Evolutionary conservation across 2,329 filamentous ascomycete genomes (phyloP).

Genomic region (Daldinia eschscholtzii): DNA sequence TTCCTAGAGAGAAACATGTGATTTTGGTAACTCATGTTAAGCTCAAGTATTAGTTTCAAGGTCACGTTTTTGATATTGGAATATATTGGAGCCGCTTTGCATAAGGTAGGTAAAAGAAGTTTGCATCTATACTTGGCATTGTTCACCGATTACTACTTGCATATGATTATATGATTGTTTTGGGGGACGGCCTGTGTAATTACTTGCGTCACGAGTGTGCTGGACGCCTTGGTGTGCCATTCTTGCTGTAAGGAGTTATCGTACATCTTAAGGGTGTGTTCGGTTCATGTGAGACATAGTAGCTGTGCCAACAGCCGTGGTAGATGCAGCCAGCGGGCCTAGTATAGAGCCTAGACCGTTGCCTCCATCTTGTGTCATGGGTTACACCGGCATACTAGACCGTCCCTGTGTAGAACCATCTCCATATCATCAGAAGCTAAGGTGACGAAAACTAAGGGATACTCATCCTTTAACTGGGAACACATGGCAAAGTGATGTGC

Average conservation of each 20-base stretch:
- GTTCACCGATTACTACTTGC: conserved; percentile 29
- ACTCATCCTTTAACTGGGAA: conserved; percentile 5
- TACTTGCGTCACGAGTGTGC: conserved; percentile 32
- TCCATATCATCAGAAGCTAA: conserved; percentile 3
- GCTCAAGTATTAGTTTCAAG: conserved; percentile 16
- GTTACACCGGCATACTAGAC: conserved; percentile 14
- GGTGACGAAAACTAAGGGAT: conserved; percentile 5
- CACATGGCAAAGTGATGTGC: conserved; percentile 7
- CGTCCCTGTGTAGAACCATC: conserved; percentile 1
- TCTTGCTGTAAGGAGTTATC: conserved; percentile 42
- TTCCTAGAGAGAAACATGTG: conserved; percentile 20
- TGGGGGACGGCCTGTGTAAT: conserved; percentile 36
- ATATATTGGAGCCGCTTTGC: conserved; percentile 32
- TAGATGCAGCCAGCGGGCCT: conserved; percentile 26
- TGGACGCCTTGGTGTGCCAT: conserved; percentile 26
- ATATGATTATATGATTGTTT: conserved; percentile 21
- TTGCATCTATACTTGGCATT: conserved; percentile 26
- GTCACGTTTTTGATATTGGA: conserved; percentile 31
- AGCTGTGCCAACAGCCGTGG: conserved; percentile 27
- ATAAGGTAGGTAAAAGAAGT: conserved; percentile 16
- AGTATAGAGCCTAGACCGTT: conserved; percentile 38
- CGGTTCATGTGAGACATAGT: conserved; percentile 37
- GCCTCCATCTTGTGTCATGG: conserved; percentile 35
- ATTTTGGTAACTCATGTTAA: background rate
- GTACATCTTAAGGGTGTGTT: conserved; percentile 32